These are phyloP conservation scores for Hypoxylon perforatum DNA, from an alignment of 495 filamentous ascomycete genomes.

Conservation along the genomic window DNA sequence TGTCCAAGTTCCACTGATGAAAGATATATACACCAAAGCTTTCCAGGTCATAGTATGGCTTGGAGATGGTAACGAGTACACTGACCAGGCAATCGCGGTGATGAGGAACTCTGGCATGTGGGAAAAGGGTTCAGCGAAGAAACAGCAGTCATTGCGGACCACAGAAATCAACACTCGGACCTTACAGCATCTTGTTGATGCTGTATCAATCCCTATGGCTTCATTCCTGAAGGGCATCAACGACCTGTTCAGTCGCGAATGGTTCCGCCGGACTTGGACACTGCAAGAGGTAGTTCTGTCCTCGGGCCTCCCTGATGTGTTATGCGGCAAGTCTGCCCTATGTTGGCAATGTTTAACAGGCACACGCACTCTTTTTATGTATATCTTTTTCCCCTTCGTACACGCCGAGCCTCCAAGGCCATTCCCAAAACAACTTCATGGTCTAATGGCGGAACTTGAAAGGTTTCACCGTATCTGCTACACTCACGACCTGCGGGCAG, in stretches of 20 bases:
- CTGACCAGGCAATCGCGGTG: background rate
- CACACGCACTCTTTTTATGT: too few species aligned
- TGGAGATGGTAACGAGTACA: constrained; percentile 8
- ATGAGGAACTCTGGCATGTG: background rate
- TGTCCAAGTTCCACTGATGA: constrained; percentile 31
- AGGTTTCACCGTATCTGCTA: too few species aligned
- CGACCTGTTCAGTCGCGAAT: constrained; percentile 12
- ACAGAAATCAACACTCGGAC: background rate
- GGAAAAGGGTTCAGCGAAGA: background rate
- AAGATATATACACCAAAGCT: constrained; percentile 31
- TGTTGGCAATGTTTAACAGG: constrained; percentile 8
- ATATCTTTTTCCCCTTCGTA: too few species aligned
- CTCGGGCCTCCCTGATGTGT: constrained; percentile 1
- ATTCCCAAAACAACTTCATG: too few species aligned
- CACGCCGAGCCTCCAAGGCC: too few species aligned
- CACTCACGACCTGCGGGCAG: too few species aligned
- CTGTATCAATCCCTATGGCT: background rate
- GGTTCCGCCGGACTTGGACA: constrained; percentile 35
- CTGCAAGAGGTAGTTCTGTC: constrained; percentile 37
- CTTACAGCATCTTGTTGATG: background rate
- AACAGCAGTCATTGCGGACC: background rate
- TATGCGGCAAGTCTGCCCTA: constrained; percentile 14
- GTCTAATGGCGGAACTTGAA: too few species aligned
- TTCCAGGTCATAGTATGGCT: constrained; percentile 33
- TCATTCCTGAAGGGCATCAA: background rate